Conservation (phyloP, 441 rosid species). For the Daphne laureola region DNA sequence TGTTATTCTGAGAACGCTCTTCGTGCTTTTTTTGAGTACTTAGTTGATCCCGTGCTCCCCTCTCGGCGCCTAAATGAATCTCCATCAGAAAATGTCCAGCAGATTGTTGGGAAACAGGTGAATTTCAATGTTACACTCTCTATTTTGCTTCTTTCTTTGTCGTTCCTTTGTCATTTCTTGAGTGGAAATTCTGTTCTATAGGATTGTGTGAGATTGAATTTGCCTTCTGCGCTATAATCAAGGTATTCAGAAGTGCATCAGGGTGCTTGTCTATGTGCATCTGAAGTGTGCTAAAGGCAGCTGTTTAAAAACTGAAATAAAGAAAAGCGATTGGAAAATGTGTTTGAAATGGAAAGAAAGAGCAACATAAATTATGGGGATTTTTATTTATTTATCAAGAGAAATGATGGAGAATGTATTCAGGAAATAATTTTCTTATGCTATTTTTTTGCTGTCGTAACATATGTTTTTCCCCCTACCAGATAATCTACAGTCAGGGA, state of each 20-base stretch:
- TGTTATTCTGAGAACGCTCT: slow-evolving; percentile 73
- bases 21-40: slow-evolving; percentile 39
- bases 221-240: too few species aligned
- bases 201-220: neutral
- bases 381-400: neutral
- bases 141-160: neutral
- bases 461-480: too few species aligned
- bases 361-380: neutral
- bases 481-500: too few species aligned
- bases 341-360: neutral
- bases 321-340: too few species aligned
- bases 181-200: neutral
- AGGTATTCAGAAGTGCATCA: too few species aligned
- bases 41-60: slow-evolving; percentile 77
- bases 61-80: slow-evolving; percentile 6
- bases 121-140: neutral
- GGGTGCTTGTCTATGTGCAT: neutral
- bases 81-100: slow-evolving; percentile 35
- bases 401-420: neutral
- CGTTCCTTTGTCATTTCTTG: neutral
- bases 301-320: neutral
- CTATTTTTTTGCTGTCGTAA: too few species aligned
- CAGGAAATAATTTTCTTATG: neutral
- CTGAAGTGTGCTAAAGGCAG: neutral
- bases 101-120: slow-evolving; percentile 73